Base-by-base conservation (phyloP, 2,329 filamentous ascomycete species). In the Apiospora sp. region DNA sequence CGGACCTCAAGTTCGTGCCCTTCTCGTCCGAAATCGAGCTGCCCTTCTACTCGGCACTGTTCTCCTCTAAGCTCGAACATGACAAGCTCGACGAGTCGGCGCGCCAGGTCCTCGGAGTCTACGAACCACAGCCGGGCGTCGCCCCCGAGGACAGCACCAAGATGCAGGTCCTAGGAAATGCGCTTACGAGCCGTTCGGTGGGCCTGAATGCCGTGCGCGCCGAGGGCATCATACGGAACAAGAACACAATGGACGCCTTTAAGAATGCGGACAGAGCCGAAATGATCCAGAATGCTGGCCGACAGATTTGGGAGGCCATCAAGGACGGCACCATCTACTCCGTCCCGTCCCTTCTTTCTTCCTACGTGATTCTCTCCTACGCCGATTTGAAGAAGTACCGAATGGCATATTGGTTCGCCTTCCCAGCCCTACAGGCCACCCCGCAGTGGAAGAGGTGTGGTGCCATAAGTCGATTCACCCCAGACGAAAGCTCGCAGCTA, bases 381-480 rank as follows among this genome's bases (percentile, higher is more conserved):
- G 96, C 96, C 74, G 96, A 99, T 80, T 88, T 99, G 46, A 99
- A 99, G 83, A 98, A 97, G 80, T 98, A 98, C 85, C 94, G 92
- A 75, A 98, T 98, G 81, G 94, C 93, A n/a, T 98, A 98, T 84
- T 97, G 97, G 91, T 98, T 98, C 82, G 96, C 93, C 6, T 99
- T 97, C 79, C 96, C 96, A 0, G 95, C 96, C 22, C 87, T 99
- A 64, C 95, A 97, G 81, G 97, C 96, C 4, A 92, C 96, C 71
- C 94, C 94, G 1, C 86, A 88, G 41, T 99, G 96, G 96, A 92
- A 90, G 77, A 86, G 92, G 70, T 82, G 87, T 1, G 88, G 86
- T 2, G 85, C 85, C 12, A 84, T 89, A 68, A 83, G 86, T 71
- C 87, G 82, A 68, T 83, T 98, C 68, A 89, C 87, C 3, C 80